phyloP scores from a whole-genome alignment of 805 yeast genomes.

The Schwanniomyces occidentalis region DNA sequence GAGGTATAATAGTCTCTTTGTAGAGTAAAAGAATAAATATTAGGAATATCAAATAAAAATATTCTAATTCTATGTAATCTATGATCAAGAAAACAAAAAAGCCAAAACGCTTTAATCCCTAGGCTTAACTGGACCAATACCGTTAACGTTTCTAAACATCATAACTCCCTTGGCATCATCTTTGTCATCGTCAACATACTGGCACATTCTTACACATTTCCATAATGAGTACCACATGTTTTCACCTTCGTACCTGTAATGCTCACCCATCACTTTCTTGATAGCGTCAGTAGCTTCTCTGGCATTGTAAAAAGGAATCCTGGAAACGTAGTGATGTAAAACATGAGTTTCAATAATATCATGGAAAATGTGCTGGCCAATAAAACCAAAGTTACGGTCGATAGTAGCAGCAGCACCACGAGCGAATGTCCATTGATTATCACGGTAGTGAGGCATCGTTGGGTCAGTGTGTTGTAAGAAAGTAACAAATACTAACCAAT shows the following conservation, averaged over 20 bases:
- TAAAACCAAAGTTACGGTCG: conserved; percentile 60
- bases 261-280: conserved; percentile 52
- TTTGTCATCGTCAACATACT: conserved; percentile 66
- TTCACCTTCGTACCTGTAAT: conserved; percentile 50
- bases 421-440: conserved; percentile 60
- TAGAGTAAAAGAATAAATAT: no score
- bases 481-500: conserved; percentile 65
- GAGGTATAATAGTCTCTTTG: no score
- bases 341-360: conserved; percentile 62
- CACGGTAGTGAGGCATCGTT: conserved; percentile 58
- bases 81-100: neutral
- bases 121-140: conserved; percentile 45
- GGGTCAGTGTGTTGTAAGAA: conserved; percentile 65
- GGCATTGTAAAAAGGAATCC: conserved; percentile 58
- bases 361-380: conserved; percentile 58
- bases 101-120: conserved; percentile 12
- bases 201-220: conserved; percentile 63
- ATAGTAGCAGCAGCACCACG: conserved; percentile 68
- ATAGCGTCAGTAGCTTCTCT: conserved; percentile 55
- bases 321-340: conserved; percentile 54
- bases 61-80: no score
- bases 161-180: conserved; percentile 50
- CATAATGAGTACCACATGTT: conserved; percentile 60
- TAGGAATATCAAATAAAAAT: no score
- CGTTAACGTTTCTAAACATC: conserved; percentile 65